These are phyloP conservation scores for Penicillium sp. DNA, from an alignment of 2,329 filamentous ascomycete genomes.

Conservation along the genomic window DNA sequence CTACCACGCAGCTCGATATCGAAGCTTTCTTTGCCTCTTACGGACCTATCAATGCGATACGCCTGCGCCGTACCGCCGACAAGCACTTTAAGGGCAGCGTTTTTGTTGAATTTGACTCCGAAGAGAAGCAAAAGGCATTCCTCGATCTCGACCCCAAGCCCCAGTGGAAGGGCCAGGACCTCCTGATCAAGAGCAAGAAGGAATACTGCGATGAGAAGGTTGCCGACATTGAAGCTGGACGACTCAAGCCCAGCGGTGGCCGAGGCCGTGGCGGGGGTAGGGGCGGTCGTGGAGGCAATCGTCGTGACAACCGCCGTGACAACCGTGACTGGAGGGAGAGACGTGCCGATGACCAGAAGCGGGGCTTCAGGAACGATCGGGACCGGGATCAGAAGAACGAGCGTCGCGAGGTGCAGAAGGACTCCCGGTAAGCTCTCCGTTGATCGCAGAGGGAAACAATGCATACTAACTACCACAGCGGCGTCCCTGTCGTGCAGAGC, in stretches of 20 bases:
- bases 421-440: slow-evolving; percentile 43
- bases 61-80: slow-evolving; percentile 76
- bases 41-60: slow-evolving; percentile 79
- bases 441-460: not conserved
- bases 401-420: slow-evolving; percentile 43
- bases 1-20: slow-evolving; percentile 87
- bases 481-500: slow-evolving; percentile 51
- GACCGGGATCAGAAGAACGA: slow-evolving; percentile 15
- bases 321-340: slow-evolving; percentile 51
- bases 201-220: slow-evolving; percentile 83
- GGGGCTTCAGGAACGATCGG: slow-evolving; percentile 38
- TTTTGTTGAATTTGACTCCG: slow-evolving; percentile 87
- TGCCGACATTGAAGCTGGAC: slow-evolving; percentile 72
- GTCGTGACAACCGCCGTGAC: slow-evolving; percentile 18
- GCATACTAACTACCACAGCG: slow-evolving; percentile 37
- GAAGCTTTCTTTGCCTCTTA: slow-evolving; percentile 87
- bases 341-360: slow-evolving; percentile 50
- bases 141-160: slow-evolving; percentile 79
- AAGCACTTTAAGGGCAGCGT: slow-evolving; percentile 93
- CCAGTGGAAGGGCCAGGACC: slow-evolving; percentile 78
- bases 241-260: slow-evolving; percentile 62
- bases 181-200: slow-evolving; percentile 85
- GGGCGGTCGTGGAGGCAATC: slow-evolving; percentile 40
- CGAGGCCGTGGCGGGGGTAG: slow-evolving; percentile 43
- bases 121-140: slow-evolving; percentile 81